Evolutionary conservation across 2,329 filamentous ascomycete genomes (phyloP).

Genomic region (Penicillium sclerotigenum): DNA sequence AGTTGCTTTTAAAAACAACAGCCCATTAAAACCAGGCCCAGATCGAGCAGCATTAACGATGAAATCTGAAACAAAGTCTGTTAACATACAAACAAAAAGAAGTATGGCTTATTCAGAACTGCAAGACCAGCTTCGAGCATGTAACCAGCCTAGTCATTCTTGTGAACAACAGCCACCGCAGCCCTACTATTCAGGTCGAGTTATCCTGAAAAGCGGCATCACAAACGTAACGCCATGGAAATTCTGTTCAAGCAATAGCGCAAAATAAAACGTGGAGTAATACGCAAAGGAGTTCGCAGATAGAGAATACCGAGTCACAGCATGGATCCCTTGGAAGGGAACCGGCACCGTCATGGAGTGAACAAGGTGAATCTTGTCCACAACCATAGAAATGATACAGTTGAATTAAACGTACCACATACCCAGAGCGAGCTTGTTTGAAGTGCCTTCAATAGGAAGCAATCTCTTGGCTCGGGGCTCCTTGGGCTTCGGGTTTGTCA

Average conservation of each 20-base stretch:
- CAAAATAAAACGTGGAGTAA: background rate
- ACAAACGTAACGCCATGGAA: background rate
- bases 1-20: background rate
- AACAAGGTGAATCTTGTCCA: background rate
- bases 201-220: background rate
- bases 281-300: background rate
- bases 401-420: conserved; percentile 43
- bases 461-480: conserved; percentile 34
- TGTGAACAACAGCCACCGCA: background rate
- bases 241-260: background rate
- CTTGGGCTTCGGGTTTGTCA: conserved; percentile 28
- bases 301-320: background rate
- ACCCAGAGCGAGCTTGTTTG: conserved; percentile 30
- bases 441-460: conserved; percentile 32
- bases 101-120: background rate
- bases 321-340: background rate
- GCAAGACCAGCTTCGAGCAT: background rate
- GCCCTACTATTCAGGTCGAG: background rate
- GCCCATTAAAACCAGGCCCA: background rate
- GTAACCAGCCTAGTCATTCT: background rate
- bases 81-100: background rate
- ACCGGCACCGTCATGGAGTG: background rate
- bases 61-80: background rate
- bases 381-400: background rate
- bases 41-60: background rate